Base-by-base conservation (phyloP, 2,329 filamentous ascomycete species). In the Fusarium chlamydosporum region DNA sequence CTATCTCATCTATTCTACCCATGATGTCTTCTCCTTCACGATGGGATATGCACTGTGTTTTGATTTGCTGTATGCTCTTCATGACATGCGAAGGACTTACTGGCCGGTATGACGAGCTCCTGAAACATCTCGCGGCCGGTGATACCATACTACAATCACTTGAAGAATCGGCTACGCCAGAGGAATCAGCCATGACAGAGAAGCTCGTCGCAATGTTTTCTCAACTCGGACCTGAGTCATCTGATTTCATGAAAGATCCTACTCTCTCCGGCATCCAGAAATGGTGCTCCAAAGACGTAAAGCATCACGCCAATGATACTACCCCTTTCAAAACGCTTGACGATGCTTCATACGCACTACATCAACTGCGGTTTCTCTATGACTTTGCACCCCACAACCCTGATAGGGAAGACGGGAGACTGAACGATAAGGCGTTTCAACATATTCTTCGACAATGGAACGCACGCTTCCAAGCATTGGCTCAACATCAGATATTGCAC, bases 51-150 rank as follows among this genome's bases (percentile, higher is more conserved):
- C 31, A 62, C 23, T 56, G 48, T 2, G 56, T 62, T 7, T 4
- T 63, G 0, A 34, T 63, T 2, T 63, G 57, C 7, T 63, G 60
- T 11, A 33, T 63, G 2, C 41, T 63, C 1, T 63, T 62, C 10
- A 47, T 63, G 23, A 35, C 60, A 13, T 62, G 58, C 0, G 60
- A 63, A 3, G 57, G 60, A 0, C 48, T 63, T 0, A 56, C 47
- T 3, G 60, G 60, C 15, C 60, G 57, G 1, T 63, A 62, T 1
- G 60, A 63, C 18, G 41, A 62, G 3, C 41, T 62, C 0, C 15
- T 63, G 0, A 43, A 43, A 9, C 60, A 62, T 20, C 51, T 63
- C n/a, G 31, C 29, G 0, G 48, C 60, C 2, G 60, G 60, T 1
- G 48, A 63, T 9, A 61, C 29, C 9, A n/a, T 61, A 16, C 58